Evolutionary conservation across 2,329 filamentous ascomycete species (phyloP), one percentile per base, ranked within the genome.

Genomic region (Neonectria punicea): DNA sequence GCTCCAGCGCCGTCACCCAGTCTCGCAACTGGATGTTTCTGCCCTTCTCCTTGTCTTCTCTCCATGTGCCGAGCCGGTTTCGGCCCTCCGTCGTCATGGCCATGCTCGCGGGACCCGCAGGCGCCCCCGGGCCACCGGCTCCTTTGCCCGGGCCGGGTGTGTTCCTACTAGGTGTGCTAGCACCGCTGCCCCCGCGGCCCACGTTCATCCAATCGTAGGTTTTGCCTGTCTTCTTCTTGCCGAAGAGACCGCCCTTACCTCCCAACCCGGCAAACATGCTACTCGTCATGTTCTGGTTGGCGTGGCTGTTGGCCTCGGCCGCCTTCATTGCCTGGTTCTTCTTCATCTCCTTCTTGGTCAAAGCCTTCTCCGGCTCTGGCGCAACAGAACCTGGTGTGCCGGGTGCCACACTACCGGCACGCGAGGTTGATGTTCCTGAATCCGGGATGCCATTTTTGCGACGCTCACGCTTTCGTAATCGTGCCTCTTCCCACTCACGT

Each of bases 271-370:
- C 81, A 67, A 93, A 93, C 82, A 93, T 87, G 67, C 89, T 90
- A 59, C 93, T 93, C 0, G 94, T 97, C 60, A 89, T 86, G 76
- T 98, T 97, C 28, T 95, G 93, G 67, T 91, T 92, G 22, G 90
- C 89, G 69, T 95, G 93, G 69, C 91, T 92, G 63, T 90, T 90
- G 18, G 91, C 91, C 74, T 97, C 93, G 0, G 89, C 92, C 22
- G 90, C 87, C 72, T 92, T 93, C 65, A 93, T 90, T n/a, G 89
- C 87, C 70, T 91, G 86, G 68, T 90, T 92, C 78, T 91, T 93
- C 76, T 91, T 89, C 66, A 84, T 85, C 77, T 97, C 94, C 81
- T 98, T 98, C 84, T 98, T 98, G 5, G 91, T 92, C 56, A 93
- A 85, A 4, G 89, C 85, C 78, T 94, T 95, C 69, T 88, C 85